Evolutionary conservation across 2,329 filamentous ascomycete genomes (phyloP).

Genomic region (Hypoxylon sp.): DNA sequence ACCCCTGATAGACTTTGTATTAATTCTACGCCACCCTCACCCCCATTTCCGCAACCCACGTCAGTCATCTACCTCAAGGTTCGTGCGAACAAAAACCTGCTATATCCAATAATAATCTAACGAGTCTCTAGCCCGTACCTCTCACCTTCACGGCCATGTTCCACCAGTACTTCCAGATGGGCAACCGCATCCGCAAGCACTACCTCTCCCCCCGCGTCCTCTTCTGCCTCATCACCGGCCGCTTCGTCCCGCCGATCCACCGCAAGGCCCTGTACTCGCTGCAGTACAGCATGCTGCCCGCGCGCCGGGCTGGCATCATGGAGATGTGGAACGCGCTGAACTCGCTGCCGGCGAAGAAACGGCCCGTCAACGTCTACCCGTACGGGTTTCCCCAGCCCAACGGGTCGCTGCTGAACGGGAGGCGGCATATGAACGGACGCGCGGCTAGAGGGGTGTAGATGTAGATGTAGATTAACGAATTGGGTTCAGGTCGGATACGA

Average conservation of each 20-base stretch:
- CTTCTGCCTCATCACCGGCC: slow-evolving; percentile 86
- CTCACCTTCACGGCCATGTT: slow-evolving; percentile 95
- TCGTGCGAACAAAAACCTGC: slow-evolving; percentile 38
- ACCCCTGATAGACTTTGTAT: slow-evolving; percentile 65
- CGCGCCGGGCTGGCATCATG: slow-evolving; percentile 79
- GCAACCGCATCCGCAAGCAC: slow-evolving; percentile 90
- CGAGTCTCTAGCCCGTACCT: slow-evolving; percentile 77
- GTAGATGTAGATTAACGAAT: not conserved
- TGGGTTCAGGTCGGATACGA: too few species aligned
- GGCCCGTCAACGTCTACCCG: slow-evolving; percentile 51
- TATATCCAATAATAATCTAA: slow-evolving; percentile 7
- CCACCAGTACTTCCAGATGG: slow-evolving; percentile 96
- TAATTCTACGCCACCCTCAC: slow-evolving; percentile 48
- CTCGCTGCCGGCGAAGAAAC: slow-evolving; percentile 59
- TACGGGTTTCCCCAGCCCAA: slow-evolving; percentile 39
- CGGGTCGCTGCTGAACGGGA: slow-evolving; percentile 36
- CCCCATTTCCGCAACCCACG: slow-evolving; percentile 61
- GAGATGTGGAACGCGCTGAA: slow-evolving; percentile 87
- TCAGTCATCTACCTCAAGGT: slow-evolving; percentile 91
- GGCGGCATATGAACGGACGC: slow-evolving; percentile 47
- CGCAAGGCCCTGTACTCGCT: slow-evolving; percentile 94
- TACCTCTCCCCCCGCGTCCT: slow-evolving; percentile 92
- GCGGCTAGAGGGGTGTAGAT: slow-evolving; percentile 32
- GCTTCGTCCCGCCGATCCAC: slow-evolving; percentile 94
- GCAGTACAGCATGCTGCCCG: slow-evolving; percentile 97